Base-by-base conservation (phyloP, 1,284 basidiomycete genomes). In the Ceratobasidium sp. region DNA sequence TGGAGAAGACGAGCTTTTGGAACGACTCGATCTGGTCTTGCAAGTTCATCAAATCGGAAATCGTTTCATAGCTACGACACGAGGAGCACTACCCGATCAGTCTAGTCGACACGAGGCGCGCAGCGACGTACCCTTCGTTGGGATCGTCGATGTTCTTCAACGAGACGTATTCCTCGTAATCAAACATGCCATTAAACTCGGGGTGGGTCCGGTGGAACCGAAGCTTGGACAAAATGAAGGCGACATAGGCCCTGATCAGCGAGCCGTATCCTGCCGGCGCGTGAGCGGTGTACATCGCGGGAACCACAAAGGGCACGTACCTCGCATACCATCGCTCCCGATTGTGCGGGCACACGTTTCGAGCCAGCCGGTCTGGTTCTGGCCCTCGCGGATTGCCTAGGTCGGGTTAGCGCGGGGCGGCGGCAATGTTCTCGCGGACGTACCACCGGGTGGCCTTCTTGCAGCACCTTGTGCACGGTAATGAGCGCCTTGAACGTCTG, bases 1-100 rank as follows among this genome's bases (percentile, higher is more conserved):
- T 92, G 9, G 94, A 90, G 81, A 98, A 98, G 75, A 98, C 91
- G 85, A 96, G 91, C 83, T 96, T 95, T 81, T 98, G 95, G 85
- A 98, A 98, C 3, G 94, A 93, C 80, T 98, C 96, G 74, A 98
- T 98, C 81, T 97, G 94, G 81, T 98, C 96, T 85, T 98, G 96
- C 59, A 98, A 85, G 31, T 89, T 90, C 96, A 98, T 98, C 61
- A 98, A 88, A 82, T 98, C 96, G 27, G 90, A 91, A 78, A 98
- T 98, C 0, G 95, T 98, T 83, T 98, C 96, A 79, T 96, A 98
- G 64, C 95, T 96, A 79, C 13, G 31, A 41, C 78, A 48, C n/a
- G 56, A 54, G 63, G 77, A 51, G 77, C 22, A 54, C 75, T 74
- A 27, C 64, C 43, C 51, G 2, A 39, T 73, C 37, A 74, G 49